Evolutionary conservation across 495 filamentous ascomycete genomes (phyloP), one percentile per base, ranked within the genome.

Genomic region (Xylaria intraflava): DNA sequence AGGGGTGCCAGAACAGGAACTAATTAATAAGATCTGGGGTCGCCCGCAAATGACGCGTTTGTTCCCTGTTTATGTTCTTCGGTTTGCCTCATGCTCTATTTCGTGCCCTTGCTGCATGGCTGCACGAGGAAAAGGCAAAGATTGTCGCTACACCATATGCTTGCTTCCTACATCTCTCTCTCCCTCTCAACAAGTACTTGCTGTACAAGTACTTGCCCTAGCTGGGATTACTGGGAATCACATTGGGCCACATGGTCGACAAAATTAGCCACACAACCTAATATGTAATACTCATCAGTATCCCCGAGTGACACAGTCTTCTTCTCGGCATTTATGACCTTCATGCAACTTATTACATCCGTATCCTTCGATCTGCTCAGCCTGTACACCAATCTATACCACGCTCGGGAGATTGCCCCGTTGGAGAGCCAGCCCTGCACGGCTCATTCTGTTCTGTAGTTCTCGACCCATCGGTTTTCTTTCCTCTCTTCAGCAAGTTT

Each of bases 261-360:
- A 50, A 55, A 66, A 66, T 62, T 66, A 66, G 64, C 64, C 64
- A 66, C 64, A 66, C 60, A 57, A 59, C 62, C 64, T 66, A 66
- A 66, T 64, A 64, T 62, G 39, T 50, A 56, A 51, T 56, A 36
- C 53, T 49, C 53, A 46, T 56, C 53, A 49, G 40, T 51, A 38
- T 44, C 40, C n/a, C 39, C 46, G 44, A 56, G 61, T 64, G 56
- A 64, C 63, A 63, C 59, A 63, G 45, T 60, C 49, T 61, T 50
- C 50, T 57, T 40, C 36, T 44, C 38, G 29, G 51, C 53, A 54
- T 60, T 50, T 58, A 46, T 55, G 33, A 43, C 36, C 46, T 33
- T 24, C 46, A 26, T 47, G 47, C 51, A 23, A 24, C 41, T 43
- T 43, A 23, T 26, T 54, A 40, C 39, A 33, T 41, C 44, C 40